phyloP scores from a whole-genome alignment of 768 basidiomycete species.

The Dioszegia aurantiaca region DNA sequence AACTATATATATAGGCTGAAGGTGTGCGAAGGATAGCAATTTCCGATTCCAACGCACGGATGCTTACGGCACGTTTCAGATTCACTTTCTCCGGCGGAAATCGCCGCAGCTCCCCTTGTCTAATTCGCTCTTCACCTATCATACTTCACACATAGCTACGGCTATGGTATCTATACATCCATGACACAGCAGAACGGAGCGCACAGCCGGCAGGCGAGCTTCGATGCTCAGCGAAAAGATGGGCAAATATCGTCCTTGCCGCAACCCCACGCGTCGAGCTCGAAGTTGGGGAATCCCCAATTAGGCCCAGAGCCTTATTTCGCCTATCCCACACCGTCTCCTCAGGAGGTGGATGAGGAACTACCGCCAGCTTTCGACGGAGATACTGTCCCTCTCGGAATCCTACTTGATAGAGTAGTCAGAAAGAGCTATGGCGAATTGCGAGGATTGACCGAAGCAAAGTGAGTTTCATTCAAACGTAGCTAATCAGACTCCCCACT shows the following conservation, averaged over 20 bases:
- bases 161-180: background rate
- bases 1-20: background rate
- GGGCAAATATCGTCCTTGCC: conserved; percentile 1
- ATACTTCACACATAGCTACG: background rate
- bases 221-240: too few relatives aligned
- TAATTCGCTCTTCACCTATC: background rate
- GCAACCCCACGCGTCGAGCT: conserved; percentile 17
- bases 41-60: too few relatives aligned
- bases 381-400: conserved; percentile 37
- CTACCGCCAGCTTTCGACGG: conserved; percentile 41
- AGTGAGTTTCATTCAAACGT: conserved; percentile 23
- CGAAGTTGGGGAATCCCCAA: conserved; percentile 31
- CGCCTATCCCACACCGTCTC: conserved; percentile 36
- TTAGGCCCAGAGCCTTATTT: conserved; percentile 38
- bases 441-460: conserved; percentile 28
- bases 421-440: conserved; percentile 40
- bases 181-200: background rate
- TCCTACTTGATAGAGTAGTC: conserved; percentile 29
- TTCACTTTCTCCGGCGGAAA: background rate
- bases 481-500: conserved; percentile 28
- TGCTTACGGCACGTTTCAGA: background rate
- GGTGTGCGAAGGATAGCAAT: too few relatives aligned
- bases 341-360: conserved; percentile 35
- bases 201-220: background rate
- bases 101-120: background rate